These are phyloP conservation scores for Trichoderma harzianum DNA, from an alignment of 2,329 filamentous ascomycete species.

Conservation along the genomic window DNA sequence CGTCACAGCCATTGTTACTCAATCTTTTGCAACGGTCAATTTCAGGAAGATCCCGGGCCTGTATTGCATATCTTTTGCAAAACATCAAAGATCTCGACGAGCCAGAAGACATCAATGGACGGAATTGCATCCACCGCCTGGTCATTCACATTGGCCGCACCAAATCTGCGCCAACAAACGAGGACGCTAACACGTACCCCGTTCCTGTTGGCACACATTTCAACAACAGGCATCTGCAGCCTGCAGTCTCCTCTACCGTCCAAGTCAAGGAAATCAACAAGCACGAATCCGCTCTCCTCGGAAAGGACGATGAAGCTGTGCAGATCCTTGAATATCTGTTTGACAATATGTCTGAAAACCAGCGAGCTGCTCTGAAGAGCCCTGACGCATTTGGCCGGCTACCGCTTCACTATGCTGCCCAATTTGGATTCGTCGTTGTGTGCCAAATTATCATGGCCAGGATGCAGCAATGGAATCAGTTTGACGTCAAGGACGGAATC, in stretches of 20 bases:
- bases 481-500: conserved; percentile 79
- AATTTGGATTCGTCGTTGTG: conserved; percentile 90
- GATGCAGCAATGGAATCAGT: conserved; percentile 86
- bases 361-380: conserved; percentile 63
- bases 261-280: conserved; percentile 58
- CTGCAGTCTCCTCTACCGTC: conserved; percentile 65
- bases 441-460: conserved; percentile 82
- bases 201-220: conserved; percentile 52
- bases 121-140: conserved; percentile 89
- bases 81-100: conserved; percentile 74
- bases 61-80: conserved; percentile 67
- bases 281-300: conserved; percentile 64
- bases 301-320: conserved; percentile 71
- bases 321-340: conserved; percentile 62
- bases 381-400: conserved; percentile 78
- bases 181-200: conserved; percentile 50
- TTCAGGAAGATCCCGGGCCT: conserved; percentile 63
- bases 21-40: conserved; percentile 78
- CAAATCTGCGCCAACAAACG: conserved; percentile 48
- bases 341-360: conserved; percentile 63
- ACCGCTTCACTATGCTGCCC: conserved; percentile 88
- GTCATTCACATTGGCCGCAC: conserved; percentile 88
- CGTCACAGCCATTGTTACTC: conserved; percentile 65
- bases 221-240: conserved; percentile 71
- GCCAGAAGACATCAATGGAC: conserved; percentile 86